Evolutionary conservation across 1,284 basidiomycete genomes (phyloP).

Genomic region (Irpex rosettiformis): DNA sequence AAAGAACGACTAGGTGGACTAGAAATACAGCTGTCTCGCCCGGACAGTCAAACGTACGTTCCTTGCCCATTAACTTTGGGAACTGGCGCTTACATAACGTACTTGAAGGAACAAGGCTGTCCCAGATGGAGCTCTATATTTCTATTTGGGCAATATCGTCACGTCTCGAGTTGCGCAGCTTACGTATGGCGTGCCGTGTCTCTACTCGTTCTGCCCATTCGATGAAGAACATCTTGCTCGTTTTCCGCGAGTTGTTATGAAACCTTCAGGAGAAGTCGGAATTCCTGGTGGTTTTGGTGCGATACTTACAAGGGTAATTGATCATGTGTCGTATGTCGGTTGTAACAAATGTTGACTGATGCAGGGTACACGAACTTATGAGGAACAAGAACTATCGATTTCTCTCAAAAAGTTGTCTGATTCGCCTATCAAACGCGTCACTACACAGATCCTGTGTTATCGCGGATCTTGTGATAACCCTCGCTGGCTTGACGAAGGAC

Average conservation of each 20-base stretch:
- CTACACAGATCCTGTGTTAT: conserved; percentile 38
- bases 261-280: conserved; percentile 29
- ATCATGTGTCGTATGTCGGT: background rate
- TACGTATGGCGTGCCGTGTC: conserved; percentile 32
- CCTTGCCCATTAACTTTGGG: background rate
- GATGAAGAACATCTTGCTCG: conserved; percentile 31
- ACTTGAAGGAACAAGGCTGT: conserved; percentile 28
- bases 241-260: conserved; percentile 19
- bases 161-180: conserved; percentile 31
- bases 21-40: conserved; percentile 36
- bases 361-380: conserved; percentile 33
- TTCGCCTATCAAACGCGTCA: conserved; percentile 23
- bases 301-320: conserved; percentile 31
- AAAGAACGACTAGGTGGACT: conserved; percentile 25
- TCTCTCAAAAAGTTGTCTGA: conserved; percentile 33
- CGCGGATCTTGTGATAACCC: conserved; percentile 34
- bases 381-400: conserved; percentile 39
- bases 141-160: conserved; percentile 34
- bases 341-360: background rate
- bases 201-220: conserved; percentile 23
- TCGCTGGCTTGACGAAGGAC: conserved; percentile 42
- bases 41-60: conserved; percentile 43
- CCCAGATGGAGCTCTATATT: conserved; percentile 33
- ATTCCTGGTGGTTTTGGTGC: conserved; percentile 30
- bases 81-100: background rate